Base-by-base conservation (phyloP, 352 stramenopile species). In the Globisporangium takayamanum region DNA sequence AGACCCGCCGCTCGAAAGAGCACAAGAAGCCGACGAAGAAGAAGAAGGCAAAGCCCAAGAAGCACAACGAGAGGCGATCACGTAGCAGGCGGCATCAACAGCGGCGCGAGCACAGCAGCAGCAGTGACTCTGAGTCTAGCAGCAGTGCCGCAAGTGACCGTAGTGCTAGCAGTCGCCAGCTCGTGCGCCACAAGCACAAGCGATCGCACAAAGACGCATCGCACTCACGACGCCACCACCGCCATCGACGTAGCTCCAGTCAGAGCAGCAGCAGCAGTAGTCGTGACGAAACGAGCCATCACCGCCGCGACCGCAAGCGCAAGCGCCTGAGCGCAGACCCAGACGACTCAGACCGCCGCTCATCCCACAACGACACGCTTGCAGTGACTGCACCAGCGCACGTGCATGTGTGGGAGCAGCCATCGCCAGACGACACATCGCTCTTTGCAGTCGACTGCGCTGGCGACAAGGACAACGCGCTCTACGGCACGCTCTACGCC, bases 401-500 rank as follows among this genome's bases (percentile, higher is more conserved):
- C 33, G 10, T 39, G 33, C 6, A 5, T 7, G 5, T 39, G 33
- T 39, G 10, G 6, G 33, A 39, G 33, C 33, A 39, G 33, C 33
- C 6, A 10, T 10, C 33, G 33, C 33, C 33, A 12, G 33, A 49
- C 36, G 36, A 16, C 20, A 6, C 33, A 18, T 49, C 15, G 36
- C 36, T 58, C 15, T 39, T 58, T 15, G 51, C 33, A 5, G 20
- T 84, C 33, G 85, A 95, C 50, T 67, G 71, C 42, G 62, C 60
- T 0, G 81, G 83, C 18, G 85, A 95, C 64, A 62, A 59, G 14
- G 75, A 93, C 2, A 95, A 95, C 52, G 45, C 46, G 0, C 70
- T 90, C 37, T 95, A 80, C 37, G 83, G 85, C 22, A 78, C 78
- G 2, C 64, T 86, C 15, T 88, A 87, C 52, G 68, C 57, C n/a